Evolutionary conservation across 768 basidiomycete genomes (phyloP), one percentile per base, ranked within the genome.

Genomic region (Pleurotus ostreatus): DNA sequence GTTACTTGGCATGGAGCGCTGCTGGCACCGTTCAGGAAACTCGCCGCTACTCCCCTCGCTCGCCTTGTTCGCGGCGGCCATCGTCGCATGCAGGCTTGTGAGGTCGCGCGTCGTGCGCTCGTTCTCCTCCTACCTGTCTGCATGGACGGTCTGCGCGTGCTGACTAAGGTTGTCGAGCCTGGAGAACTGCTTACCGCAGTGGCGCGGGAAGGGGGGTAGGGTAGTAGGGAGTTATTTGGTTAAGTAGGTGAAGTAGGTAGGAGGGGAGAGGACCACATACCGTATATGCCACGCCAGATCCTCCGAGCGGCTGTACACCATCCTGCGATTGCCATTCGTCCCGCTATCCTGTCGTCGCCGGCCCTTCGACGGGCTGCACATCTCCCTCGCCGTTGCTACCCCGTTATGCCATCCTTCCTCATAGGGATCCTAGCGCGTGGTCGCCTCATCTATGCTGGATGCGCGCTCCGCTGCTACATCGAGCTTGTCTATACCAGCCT

Each of bases 121-220:
- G 74, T 95, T 95, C 72, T 85, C 81, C 0, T 89, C 84, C 75
- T 92, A 7, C 25, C 25, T 91, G 68, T 97, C 94, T n/a, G 93
- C 86, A 65, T 98, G 96, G 1, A 97, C 94, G 4, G 95, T 96
- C 78, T 95, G 91, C 0, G 94, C 92, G 70, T 98, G 96, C 68
- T 98, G 96, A 46, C 96, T 86, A 2, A 98, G 82, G 66, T 98
- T 98, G 73, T 98, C 96, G 67, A 98, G 86, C 11, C 96, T 86
- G 4, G 92, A 94, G 68, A 98, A 98, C 61, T 95, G 88, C 70
- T 96, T 95, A 9, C 86, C 82, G 75, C 96, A 98, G 68, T 98
- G 95, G 66, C 96, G 98, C 40, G 86, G 54, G 52, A 23, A 39
- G 34, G 46, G 40, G 46, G 25, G 60, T 22, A 37, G 56, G 59